Base-by-base conservation (phyloP, 2,329 filamentous ascomycete genomes). In the Beauveria sp. region DNA sequence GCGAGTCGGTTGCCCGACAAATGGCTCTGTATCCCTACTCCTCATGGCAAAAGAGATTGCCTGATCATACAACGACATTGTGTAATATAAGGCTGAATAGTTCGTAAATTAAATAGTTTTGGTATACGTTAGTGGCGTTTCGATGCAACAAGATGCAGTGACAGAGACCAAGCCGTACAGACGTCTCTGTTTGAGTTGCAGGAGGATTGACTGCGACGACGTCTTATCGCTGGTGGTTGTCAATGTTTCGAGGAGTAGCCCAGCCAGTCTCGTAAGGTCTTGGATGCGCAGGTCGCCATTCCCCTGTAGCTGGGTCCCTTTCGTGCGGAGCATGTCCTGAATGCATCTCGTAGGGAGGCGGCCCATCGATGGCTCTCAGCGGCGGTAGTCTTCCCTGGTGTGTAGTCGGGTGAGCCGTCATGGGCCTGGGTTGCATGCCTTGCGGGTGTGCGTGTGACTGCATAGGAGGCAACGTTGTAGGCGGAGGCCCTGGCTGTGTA, bases 351-450 rank as follows among this genome's bases (percentile, higher is more conserved):
- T 67, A 64, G 6, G 52, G 58, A 5, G 68, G 66, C 1, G 66
- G 65, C 4, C 72, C 71, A 47, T 83, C 80, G 64, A 83, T 76
- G 5, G 68, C 65, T 56, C 80, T 73, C 43, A 84, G 66, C 2
- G 81, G 79, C 5, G 81, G 81, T 3, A 83, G 70, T 60, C 78
- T 74, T 10, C 81, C 77, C 14, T 72, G 72, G 5, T 73, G 72
- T 1, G 71, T 71, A 7, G 74, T 71, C n/a, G 73, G 66, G 9
- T 22, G 50, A 20, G 74, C 71, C 3, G 75, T 75, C 6, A 69
- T 68, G n/a, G 74, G 75, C 1, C 75, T 73, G 45, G 74, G 72
- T 20, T 73, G 70, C 28, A 69, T 65, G 8, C 73, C 70, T 60
- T 38, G 34, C 14, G 34, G 12, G 34, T 78, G 80, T 5, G 66